phyloP scores from a whole-genome alignment of 2,329 filamentous ascomycete species.

The Fusarium longipes region DNA sequence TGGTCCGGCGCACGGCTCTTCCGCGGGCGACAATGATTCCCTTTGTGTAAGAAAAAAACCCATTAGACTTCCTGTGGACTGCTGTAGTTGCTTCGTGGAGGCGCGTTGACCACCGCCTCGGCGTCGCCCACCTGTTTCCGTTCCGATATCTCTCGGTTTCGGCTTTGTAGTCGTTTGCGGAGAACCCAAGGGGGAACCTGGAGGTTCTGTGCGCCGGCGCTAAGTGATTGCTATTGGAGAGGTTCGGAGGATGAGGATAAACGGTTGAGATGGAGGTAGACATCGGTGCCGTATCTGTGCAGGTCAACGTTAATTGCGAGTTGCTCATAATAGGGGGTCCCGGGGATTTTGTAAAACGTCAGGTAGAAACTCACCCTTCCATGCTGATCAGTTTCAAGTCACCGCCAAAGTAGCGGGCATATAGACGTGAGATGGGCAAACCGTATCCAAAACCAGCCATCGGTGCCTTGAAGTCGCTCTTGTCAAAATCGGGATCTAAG shows the following conservation, averaged over 20 bases:
- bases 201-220: conserved; percentile 52
- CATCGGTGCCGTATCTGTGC: conserved; percentile 91
- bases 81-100: conserved; percentile 51
- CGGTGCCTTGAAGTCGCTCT: conserved; percentile 98
- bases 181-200: conserved; percentile 49
- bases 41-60: conserved; percentile 42
- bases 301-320: conserved; percentile 26
- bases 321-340: neutral
- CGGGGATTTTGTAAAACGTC: neutral
- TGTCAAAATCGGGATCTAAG: conserved; percentile 96
- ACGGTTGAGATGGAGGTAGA: conserved; percentile 97
- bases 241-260: conserved; percentile 96
- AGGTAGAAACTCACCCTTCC: conserved; percentile 80
- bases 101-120: conserved; percentile 75
- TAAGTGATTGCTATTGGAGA: conserved; percentile 87
- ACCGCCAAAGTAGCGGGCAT: conserved; percentile 96
- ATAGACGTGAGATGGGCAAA: conserved; percentile 90
- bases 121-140: conserved; percentile 91
- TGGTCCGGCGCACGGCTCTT: conserved; percentile 41
- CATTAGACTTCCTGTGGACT: conserved; percentile 48
- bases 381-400: conserved; percentile 98
- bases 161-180: conserved; percentile 74
- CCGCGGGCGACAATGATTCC: conserved; percentile 41
- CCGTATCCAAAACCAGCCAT: conserved; percentile 99
- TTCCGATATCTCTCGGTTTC: conserved; percentile 78